Conservation (phyloP, 306 rosid species). For the Lathyrus aphaca region DNA sequence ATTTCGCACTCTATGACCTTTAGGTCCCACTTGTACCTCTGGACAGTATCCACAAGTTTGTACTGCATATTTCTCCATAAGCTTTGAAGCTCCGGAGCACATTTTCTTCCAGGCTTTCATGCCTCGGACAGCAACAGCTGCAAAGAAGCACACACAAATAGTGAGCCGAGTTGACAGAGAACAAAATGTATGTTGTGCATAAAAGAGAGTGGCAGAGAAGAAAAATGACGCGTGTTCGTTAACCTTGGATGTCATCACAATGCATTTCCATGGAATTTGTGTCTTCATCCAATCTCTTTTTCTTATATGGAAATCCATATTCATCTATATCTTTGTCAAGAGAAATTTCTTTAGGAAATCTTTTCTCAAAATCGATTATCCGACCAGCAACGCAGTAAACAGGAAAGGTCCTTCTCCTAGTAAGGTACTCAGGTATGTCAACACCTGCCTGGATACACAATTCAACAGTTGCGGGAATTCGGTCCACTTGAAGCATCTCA, state of each 20-base stretch:
- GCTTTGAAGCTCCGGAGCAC: constrained; percentile 58
- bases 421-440: constrained; percentile 62
- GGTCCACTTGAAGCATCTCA: constrained; percentile 67
- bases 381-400: constrained; percentile 66
- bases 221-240: constrained; percentile 9
- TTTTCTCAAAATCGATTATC: constrained; percentile 67
- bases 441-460: constrained; percentile 74
- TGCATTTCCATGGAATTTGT: constrained; percentile 38
- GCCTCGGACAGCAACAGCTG: constrained; percentile 61
- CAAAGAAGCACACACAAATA: constrained; percentile 34
- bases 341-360: constrained; percentile 55
- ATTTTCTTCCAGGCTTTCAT: constrained; percentile 70
- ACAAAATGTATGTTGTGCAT: not conserved
- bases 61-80: constrained; percentile 59
- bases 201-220: not conserved
- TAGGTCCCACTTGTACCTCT: constrained; percentile 80
- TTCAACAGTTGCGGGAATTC: constrained; percentile 71
- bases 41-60: constrained; percentile 81
- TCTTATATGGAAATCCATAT: constrained; percentile 56
- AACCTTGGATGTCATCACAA: constrained; percentile 59
- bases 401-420: constrained; percentile 70
- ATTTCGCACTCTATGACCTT: constrained; percentile 69
- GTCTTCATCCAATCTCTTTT: constrained; percentile 33
- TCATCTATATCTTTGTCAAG: constrained; percentile 52
- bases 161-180: constrained; percentile 26